Evolutionary conservation across 73 alveolate species (phyloP), one percentile per base, ranked within the genome.

Genomic region (Tetrahymena thermophila): DNA sequence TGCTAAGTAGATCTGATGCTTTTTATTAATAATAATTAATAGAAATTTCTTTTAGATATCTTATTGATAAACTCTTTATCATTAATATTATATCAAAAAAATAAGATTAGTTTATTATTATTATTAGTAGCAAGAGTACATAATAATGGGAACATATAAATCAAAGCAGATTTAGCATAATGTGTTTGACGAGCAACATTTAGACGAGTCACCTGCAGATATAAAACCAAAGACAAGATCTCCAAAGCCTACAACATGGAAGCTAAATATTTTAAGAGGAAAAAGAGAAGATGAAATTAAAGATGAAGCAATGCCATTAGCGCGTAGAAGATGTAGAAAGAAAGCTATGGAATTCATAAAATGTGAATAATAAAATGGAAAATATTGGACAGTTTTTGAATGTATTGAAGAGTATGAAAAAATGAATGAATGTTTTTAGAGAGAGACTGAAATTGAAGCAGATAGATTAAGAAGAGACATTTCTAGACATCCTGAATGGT

Each of bases 401-500:
- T 96, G 98, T 95, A 71, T 93, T 34, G 96, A 96, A 56, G 95
- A 96, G n/a, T 95, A 93, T 84, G 93, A 95, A 35, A 71, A 56
- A 23, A 96, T 96, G 98, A 93, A 96, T 93, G 85, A 89, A 93
- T 96, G 98, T 71, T 93, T 96, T 28, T 56, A 56, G n/a, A 96
- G 96, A 44, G 97, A 96, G 43, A 71, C 25, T 58, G 97, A 96
- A 23, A 94, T 96, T 16, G 98, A 96, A 85, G 94, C 96, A 96
- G 98, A 96, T 96, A 96, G 96, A 85, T 25, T 96, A 17, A 96
- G 98, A 96, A 96, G 98, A 83, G 97, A 96, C 71, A 95, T 96
- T 93, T 56, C 85, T n/a, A 95, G 97, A 89, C 96, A 96, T 85
- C 37, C 94, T 16, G 98, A 96, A 56, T 96, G 98, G 98, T 96